Evolutionary conservation across 495 filamentous ascomycete species (phyloP).

Genomic region (Hyaloscypha bicolor): DNA sequence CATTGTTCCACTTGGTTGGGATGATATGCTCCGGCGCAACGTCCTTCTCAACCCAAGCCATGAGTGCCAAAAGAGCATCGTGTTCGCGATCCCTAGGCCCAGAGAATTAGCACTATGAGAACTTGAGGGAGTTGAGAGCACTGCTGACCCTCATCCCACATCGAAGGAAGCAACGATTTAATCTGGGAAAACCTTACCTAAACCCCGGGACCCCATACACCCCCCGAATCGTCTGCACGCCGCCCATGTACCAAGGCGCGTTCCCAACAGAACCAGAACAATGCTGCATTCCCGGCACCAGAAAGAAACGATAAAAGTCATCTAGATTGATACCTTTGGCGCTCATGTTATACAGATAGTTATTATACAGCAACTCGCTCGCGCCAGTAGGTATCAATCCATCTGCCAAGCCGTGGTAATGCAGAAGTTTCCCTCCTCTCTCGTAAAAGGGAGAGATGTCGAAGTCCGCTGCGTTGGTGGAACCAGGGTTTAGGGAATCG

Average conservation of each 20-base stretch:
- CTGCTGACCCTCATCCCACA: conserved; percentile 22
- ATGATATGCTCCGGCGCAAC: conserved; percentile 41
- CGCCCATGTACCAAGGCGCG: conserved; percentile 49
- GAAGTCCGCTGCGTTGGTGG: conserved; percentile 48
- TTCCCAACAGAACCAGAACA: conserved; percentile 38
- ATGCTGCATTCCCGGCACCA: conserved; percentile 48
- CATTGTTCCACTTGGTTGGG: conserved; percentile 45
- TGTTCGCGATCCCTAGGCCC: conserved; percentile 26
- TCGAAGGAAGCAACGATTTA: no score
- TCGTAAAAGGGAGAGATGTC: conserved; percentile 49
- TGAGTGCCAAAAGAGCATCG: conserved; percentile 50
- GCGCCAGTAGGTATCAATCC: conserved; percentile 46
- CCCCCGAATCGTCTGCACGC: conserved; percentile 36
- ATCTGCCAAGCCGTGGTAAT: conserved; percentile 58
- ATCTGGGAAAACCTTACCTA: conserved; percentile 1
- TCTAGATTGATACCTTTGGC: conserved; percentile 34
- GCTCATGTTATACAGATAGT: conserved; percentile 37
- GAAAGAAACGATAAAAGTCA: conserved; percentile 43
- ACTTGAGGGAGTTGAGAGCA: not conserved
- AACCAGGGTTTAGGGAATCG: conserved; percentile 45
- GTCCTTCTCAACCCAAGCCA: conserved; percentile 55
- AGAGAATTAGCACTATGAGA: not conserved
- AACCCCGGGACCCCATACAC: conserved; percentile 43
- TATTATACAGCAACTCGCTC: conserved; percentile 46
- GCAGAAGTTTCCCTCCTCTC: conserved; percentile 55